Percentiles rank a stretch among this genome's conserved stretches.
phyloP scores from a whole-genome alignment of 225 moss, liverwort and hornwort genomes.

The Bryoerythrophyllum caledonicum region DNA sequence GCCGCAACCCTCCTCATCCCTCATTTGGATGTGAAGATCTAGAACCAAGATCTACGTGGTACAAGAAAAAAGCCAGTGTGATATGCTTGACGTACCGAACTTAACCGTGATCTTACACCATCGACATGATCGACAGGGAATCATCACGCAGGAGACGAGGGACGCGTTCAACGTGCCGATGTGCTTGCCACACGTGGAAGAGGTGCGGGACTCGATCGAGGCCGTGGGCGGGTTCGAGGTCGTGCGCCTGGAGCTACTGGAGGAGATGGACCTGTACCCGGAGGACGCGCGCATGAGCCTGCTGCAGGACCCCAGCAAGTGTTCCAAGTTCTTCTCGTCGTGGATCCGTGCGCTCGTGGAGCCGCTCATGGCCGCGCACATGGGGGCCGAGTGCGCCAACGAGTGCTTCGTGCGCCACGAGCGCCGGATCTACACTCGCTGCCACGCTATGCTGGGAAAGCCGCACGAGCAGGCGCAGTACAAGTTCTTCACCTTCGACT shows the following conservation, averaged over 20 bases:
- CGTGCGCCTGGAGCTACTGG: conserved; percentile 44
- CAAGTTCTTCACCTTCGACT: conserved; percentile 39
- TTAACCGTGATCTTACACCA: too few species aligned
- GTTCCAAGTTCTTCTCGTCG: conserved; percentile 65
- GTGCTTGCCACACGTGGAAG: conserved; percentile 56
- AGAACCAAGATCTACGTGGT: too few species aligned
- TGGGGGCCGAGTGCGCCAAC: conserved; percentile 56
- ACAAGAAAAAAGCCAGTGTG: too few species aligned
- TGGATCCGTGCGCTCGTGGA: conserved; percentile 69
- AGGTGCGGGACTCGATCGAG: conserved; percentile 50
- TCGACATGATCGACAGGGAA: too few species aligned
- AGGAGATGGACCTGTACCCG: conserved; percentile 52
- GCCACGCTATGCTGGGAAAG: conserved; percentile 32
- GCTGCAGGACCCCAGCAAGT: conserved; percentile 41
- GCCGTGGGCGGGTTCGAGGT: conserved; percentile 39
- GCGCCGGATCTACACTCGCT: conserved; percentile 40
- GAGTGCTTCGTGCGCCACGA: conserved; percentile 57
- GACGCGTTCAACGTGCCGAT: conserved; percentile 72
- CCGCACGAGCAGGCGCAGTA: conserved; percentile 25
- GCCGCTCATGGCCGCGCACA: conserved; percentile 61
- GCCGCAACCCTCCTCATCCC: too few species aligned
- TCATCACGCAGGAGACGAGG: conserved; percentile 26
- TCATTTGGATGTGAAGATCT: too few species aligned
- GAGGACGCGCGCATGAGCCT: conserved; percentile 40
- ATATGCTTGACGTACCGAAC: too few species aligned